Percentiles rank a stretch among this genome's conserved stretches.
phyloP scores from a whole-genome alignment of 2,329 filamentous ascomycete genomes.

The Pleurostoma richardsiae region DNA sequence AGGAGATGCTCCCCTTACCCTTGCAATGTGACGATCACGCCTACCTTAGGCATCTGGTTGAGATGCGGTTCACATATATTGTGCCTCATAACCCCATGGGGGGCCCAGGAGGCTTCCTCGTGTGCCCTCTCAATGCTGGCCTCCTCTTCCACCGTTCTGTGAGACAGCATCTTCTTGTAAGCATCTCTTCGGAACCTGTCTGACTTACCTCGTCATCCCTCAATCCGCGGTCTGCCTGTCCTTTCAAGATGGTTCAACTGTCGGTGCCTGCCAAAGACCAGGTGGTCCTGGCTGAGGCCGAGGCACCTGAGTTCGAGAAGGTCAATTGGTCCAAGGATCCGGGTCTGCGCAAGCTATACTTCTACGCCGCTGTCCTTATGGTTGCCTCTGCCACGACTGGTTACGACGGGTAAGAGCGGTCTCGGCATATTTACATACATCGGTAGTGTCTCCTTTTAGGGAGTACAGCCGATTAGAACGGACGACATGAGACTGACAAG shows the following conservation, averaged over 20 bases:
- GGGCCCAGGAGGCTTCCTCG: no score
- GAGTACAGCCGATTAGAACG: conserved; percentile 21
- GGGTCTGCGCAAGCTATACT: conserved; percentile 51
- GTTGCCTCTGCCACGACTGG: conserved; percentile 57
- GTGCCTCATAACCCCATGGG: no score
- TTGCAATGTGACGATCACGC: no score
- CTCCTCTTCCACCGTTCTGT: no score
- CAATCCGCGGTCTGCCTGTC: no score
- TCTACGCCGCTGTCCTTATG: conserved; percentile 46
- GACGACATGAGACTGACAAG: neutral
- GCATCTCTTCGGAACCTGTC: no score
- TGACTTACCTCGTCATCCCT: no score
- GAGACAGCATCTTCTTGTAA: no score
- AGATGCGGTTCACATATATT: no score
- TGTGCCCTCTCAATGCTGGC: no score
- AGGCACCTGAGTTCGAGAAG: conserved; percentile 45
- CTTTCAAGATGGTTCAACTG: neutral
- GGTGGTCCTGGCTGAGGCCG: conserved; percentile 32
- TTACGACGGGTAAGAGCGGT: conserved; percentile 44
- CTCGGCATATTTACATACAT: neutral
- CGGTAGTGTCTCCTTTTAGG: conserved; percentile 12
- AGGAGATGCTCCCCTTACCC: no score
- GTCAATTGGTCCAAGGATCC: conserved; percentile 54
- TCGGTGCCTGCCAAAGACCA: conserved; percentile 12
- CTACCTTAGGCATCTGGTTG: no score